Evolutionary conservation across 225 moss, liverwort and hornwort species (phyloP).

Genomic region (Neckera pumila): DNA sequence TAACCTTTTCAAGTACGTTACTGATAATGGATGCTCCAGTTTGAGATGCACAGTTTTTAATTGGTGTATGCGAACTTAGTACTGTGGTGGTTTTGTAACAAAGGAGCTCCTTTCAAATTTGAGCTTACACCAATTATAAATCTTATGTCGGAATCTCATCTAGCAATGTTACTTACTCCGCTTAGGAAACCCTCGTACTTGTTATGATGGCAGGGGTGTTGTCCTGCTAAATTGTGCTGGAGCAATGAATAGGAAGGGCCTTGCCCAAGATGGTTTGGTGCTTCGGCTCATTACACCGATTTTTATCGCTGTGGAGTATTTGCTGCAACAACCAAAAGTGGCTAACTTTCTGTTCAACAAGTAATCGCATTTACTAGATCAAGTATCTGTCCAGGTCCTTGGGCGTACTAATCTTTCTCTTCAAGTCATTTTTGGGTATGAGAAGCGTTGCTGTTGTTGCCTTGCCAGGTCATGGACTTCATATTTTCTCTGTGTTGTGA

Average conservation of each 20-base stretch:
- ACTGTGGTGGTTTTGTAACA: neutral
- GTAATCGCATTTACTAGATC: constrained; percentile 9
- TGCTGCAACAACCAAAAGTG: constrained; percentile 61
- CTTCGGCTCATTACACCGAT: constrained; percentile 68
- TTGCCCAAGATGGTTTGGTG: constrained; percentile 66
- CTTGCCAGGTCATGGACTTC: neutral
- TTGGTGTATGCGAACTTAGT: neutral
- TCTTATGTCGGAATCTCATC: neutral
- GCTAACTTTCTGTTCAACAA: constrained; percentile 76
- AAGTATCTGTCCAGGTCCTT: neutral
- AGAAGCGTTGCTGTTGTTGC: neutral
- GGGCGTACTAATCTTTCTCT: neutral
- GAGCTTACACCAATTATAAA: neutral
- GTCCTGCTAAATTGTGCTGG: constrained; percentile 93
- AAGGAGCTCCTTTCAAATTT: neutral
- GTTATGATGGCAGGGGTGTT: constrained; percentile 53
- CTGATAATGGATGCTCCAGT: neutral
- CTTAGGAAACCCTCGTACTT: neutral
- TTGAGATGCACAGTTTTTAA: neutral
- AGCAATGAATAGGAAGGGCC: constrained; percentile 95
- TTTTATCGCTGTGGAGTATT: constrained; percentile 77
- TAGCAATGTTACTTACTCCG: neutral
- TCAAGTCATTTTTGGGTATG: neutral
- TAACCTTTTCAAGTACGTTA: constrained; percentile 55
- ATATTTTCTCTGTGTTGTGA: neutral